A percentile compares a stretch with the other conserved stretches of the same genome.
Conservation (phyloP, 2,329 filamentous ascomycete species). For the Aspergillus alliaceus region DNA sequence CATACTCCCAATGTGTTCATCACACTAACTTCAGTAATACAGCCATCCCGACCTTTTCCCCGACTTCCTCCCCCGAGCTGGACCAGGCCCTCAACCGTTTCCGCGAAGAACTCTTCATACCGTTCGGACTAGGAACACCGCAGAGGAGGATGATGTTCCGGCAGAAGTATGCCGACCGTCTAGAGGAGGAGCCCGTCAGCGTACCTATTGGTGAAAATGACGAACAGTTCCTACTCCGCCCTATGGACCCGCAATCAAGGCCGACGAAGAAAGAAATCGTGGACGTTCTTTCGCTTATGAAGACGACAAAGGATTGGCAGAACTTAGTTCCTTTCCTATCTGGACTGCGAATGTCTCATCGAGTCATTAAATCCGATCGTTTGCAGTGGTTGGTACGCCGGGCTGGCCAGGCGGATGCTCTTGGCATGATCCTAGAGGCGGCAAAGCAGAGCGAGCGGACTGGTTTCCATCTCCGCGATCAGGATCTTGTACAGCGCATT, state of each 20-base stretch:
- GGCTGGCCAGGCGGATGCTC: slow-evolving; percentile 36
- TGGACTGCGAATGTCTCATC: slow-evolving; percentile 35
- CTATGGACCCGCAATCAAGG: slow-evolving; percentile 33
- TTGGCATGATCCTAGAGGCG: slow-evolving; percentile 37
- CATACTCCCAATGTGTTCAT: not conserved
- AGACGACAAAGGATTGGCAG: slow-evolving; percentile 39
- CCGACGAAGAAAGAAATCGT: slow-evolving; percentile 35
- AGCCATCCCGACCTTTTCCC: slow-evolving; percentile 42
- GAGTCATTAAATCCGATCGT: slow-evolving; percentile 21
- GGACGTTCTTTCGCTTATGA: slow-evolving; percentile 36
- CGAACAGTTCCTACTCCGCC: slow-evolving; percentile 39
- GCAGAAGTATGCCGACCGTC: slow-evolving; percentile 32
- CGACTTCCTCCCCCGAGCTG: slow-evolving; percentile 41
- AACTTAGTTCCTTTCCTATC: slow-evolving; percentile 43
- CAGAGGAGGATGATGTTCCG: slow-evolving; percentile 44
- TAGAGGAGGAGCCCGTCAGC: slow-evolving; percentile 42
- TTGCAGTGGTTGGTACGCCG: slow-evolving; percentile 40
- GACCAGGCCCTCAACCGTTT: slow-evolving; percentile 41
- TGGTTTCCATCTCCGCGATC: slow-evolving; percentile 33
- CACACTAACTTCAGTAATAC: not conserved
- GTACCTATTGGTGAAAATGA: slow-evolving; percentile 40
- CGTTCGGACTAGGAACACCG: slow-evolving; percentile 35
- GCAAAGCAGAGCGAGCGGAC: slow-evolving; percentile 37
- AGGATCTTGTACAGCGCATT: slow-evolving; percentile 31
- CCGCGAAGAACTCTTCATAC: slow-evolving; percentile 47